Base-by-base conservation (phyloP, 2,329 filamentous ascomycete species). In the Microdochium paspali region DNA sequence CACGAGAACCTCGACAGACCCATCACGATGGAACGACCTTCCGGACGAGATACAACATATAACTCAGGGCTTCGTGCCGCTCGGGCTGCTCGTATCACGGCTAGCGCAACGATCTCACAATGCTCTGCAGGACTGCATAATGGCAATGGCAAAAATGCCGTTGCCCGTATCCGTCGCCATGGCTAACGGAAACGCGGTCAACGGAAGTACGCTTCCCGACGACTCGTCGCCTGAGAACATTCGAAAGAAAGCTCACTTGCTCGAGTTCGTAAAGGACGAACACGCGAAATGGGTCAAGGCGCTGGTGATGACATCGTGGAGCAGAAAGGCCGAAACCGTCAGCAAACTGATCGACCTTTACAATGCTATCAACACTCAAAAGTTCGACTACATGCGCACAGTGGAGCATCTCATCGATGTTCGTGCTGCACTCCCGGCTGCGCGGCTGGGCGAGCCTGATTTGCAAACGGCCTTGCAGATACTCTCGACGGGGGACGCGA, bases 261-360 rank as follows among this genome's bases (percentile, higher is more conserved):
- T 95, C 50, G 80, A 86, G 40, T 95, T 93, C 67, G 82, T 86
- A 9, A 84, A 91, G 61, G 78, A 82, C 21, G 80, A 85, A 58
- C 84, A 95, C 59, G 82, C 84, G 25, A 89, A 88, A 68, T 97
- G 94, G 73, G 88, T 95, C 63, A 97, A 98, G 68, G 79, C 90
- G 7, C 74, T 96, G 20, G 89, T 98, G 21, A 83, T 98, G 44
- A 82, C 86, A 2, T 85, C 93, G 66, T 98, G 93, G 93, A 87
- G 86, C 61, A 79, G 86, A 59, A 84, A 87, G 62, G 82, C 85
- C 28, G 76, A 81, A 32, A 81, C 86, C 56, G 87, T 97, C 56
- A 86, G 85, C 68, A 89, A 85, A 64, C 75, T 97, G 51, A 94
- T 97, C 54, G 90, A 97, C 59, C 69, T 98, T 53, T 87, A 86